These are phyloP conservation scores for Collybia sp. DNA, from an alignment of 768 basidiomycete genomes.

Conservation along the genomic window DNA sequence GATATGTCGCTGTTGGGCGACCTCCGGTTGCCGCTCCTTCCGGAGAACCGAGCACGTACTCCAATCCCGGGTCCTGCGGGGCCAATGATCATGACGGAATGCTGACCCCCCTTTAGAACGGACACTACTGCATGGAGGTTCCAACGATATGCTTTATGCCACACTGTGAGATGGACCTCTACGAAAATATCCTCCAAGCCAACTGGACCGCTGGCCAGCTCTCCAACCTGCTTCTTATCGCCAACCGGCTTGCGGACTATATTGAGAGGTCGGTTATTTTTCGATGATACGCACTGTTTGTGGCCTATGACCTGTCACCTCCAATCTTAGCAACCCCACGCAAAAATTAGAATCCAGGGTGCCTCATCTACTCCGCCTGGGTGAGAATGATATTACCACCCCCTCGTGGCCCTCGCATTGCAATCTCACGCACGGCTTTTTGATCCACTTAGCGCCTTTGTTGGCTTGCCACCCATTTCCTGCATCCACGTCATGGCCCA, in stretches of 20 bases:
- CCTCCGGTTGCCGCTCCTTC: conserved; percentile 29
- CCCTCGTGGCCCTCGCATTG: conserved; percentile 5
- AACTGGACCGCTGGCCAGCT: conserved; percentile 53
- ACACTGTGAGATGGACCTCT: conserved; percentile 70
- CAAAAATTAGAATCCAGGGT: conserved; percentile 44
- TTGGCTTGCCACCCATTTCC: conserved; percentile 47
- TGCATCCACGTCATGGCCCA: conserved; percentile 40
- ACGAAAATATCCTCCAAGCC: conserved; percentile 57
- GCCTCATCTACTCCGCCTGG: conserved; percentile 50
- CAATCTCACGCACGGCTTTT: conserved; percentile 9
- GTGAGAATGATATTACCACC: conserved; percentile 28
- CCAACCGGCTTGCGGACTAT: conserved; percentile 65
- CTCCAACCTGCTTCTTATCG: conserved; percentile 49
- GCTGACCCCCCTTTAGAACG: conserved; percentile 19
- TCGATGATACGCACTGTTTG: conserved; percentile 3
- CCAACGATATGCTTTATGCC: conserved; percentile 76
- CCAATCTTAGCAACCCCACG: conserved; percentile 41
- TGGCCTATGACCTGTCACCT: conserved; percentile 7
- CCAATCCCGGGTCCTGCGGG: conserved; percentile 6
- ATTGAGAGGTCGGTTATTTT: conserved; percentile 49
- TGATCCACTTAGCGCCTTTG: conserved; percentile 35
- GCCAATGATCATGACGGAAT: background rate
- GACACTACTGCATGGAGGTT: conserved; percentile 22
- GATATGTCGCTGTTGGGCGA: conserved; percentile 50
- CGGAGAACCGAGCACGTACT: conserved; percentile 46